Conservation (phyloP, 441 rosid species). For the Euphorbia schlechtendalii region DNA sequence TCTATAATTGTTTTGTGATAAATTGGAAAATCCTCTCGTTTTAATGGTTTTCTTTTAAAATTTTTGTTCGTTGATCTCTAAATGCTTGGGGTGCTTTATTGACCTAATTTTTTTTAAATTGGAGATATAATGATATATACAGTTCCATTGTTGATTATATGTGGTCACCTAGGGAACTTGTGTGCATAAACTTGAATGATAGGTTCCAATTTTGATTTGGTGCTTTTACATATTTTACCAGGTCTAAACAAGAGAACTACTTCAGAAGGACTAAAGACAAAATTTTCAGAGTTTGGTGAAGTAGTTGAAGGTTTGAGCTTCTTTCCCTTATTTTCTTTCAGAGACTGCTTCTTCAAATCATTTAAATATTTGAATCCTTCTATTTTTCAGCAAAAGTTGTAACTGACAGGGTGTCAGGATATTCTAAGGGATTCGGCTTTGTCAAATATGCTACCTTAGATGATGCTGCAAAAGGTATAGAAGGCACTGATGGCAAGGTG, state of each 20-base stretch:
- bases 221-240: no score
- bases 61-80: no score
- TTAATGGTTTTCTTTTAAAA: not conserved
- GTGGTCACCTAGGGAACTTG: no score
- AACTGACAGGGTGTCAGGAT: constrained; percentile 68
- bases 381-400: constrained; percentile 61
- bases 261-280: no score
- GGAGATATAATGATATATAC: no score
- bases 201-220: not conserved
- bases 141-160: no score
- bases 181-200: no score
- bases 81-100: no score
- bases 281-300: constrained; percentile 67
- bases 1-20: not conserved
- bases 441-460: constrained; percentile 67
- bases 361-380: constrained; percentile 10
- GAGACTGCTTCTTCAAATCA: not conserved
- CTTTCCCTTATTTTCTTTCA: constrained; percentile 2
- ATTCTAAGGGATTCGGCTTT: constrained; percentile 92
- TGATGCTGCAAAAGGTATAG: constrained; percentile 76
- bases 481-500: constrained; percentile 92
- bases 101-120: no score
- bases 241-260: no score
- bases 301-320: constrained; percentile 60
- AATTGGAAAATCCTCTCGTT: no score